phyloP scores from a whole-genome alignment of 768 basidiomycete species.

The Xerocomellus chrysenteron region DNA sequence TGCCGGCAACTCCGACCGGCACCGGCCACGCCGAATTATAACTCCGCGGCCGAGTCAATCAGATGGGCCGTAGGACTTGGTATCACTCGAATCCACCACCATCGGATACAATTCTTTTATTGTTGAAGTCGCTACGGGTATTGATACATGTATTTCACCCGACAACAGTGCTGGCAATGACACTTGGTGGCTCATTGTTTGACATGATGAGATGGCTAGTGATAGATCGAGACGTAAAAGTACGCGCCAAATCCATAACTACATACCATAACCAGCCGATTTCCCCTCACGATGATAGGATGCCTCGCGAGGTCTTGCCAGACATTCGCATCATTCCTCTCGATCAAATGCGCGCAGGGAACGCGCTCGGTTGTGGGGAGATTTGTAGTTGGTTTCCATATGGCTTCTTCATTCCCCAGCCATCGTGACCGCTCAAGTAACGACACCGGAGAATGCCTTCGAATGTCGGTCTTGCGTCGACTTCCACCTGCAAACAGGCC shows the following conservation, averaged over 20 bases:
- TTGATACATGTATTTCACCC: conserved; percentile 11
- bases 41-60: conserved; percentile 7
- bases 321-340: conserved; percentile 13
- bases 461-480: conserved; percentile 79
- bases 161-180: conserved; percentile 4
- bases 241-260: conserved; percentile 7
- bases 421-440: conserved; percentile 75
- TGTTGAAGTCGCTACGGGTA: not conserved
- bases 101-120: not conserved
- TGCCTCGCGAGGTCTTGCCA: conserved; percentile 2
- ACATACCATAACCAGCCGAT: conserved; percentile 9
- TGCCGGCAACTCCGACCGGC: conserved; percentile 44
- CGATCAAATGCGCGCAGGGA: conserved; percentile 30
- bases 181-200: conserved; percentile 6
- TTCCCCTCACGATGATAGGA: not conserved
- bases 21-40: conserved; percentile 16
- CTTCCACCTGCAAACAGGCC: conserved; percentile 81
- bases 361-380: conserved; percentile 32
- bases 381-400: conserved; percentile 28
- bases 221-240: conserved; percentile 14
- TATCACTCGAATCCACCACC: not conserved
- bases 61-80: too few species aligned
- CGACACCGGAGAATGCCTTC: conserved; percentile 76
- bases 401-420: conserved; percentile 56
- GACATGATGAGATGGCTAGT: conserved; percentile 8